phyloP scores from a whole-genome alignment of 2,329 filamentous ascomycete species.

The Alternaria ethzedia region DNA sequence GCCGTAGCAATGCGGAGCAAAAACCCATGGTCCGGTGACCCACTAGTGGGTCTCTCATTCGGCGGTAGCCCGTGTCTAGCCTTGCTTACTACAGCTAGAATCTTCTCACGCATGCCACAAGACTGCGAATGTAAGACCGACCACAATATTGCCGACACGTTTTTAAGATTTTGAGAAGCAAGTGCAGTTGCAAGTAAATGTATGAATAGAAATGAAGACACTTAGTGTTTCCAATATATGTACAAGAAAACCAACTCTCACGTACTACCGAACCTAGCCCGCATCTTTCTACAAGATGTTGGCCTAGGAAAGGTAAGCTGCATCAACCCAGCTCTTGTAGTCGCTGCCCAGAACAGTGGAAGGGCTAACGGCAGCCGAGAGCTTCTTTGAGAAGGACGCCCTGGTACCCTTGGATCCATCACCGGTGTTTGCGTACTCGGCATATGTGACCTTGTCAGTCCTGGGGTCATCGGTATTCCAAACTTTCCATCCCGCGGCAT shows the following conservation, averaged over 20 bases:
- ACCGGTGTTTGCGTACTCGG: slow-evolving; percentile 67
- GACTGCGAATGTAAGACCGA: neutral
- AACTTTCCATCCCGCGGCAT: slow-evolving; percentile 63
- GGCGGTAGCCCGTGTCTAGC: slow-evolving; percentile 1
- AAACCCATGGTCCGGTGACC: neutral
- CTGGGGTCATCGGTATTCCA: slow-evolving; percentile 61
- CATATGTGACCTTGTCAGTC: slow-evolving; percentile 62
- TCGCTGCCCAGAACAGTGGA: slow-evolving; percentile 53
- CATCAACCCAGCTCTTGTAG: slow-evolving; percentile 41
- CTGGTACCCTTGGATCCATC: slow-evolving; percentile 61
- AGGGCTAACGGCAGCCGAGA: slow-evolving; percentile 53
- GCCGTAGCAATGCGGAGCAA: neutral
- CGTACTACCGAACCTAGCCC: neutral
- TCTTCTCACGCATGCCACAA: neutral
- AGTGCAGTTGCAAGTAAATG: neutral
- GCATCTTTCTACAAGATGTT: neutral
- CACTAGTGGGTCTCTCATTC: neutral
- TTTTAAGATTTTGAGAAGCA: neutral
- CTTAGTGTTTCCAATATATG: neutral
- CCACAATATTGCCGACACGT: neutral
- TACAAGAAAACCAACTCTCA: neutral
- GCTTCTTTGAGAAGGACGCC: slow-evolving; percentile 56
- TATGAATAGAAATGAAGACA: neutral
- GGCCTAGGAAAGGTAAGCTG: slow-evolving; percentile 35
- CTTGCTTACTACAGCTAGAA: neutral